Conservation (phyloP, 2,329 filamentous ascomycete species). For the Penicillium frequentans region DNA sequence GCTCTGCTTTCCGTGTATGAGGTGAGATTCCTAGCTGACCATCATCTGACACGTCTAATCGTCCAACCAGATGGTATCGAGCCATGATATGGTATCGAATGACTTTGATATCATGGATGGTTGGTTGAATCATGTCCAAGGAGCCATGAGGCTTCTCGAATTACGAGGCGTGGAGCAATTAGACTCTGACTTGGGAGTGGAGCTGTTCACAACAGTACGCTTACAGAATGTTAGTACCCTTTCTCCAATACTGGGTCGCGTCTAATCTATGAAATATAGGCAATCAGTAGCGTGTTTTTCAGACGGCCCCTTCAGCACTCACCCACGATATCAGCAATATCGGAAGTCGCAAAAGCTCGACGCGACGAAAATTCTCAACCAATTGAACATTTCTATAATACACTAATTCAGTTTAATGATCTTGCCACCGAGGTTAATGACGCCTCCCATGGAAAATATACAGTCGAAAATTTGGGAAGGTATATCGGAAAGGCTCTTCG, state of each 20-base stretch:
- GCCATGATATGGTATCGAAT: neutral
- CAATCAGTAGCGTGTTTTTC: conserved; percentile 12
- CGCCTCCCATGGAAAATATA: neutral
- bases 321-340: conserved; percentile 7
- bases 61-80: neutral
- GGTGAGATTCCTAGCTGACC: conserved; percentile 2
- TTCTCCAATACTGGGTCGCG: neutral
- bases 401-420: conserved; percentile 11
- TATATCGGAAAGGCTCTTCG: conserved; percentile 9
- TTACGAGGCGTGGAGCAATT: conserved; percentile 14
- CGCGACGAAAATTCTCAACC: neutral
- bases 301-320: conserved; percentile 2
- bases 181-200: neutral
- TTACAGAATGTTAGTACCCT: conserved; percentile 6
- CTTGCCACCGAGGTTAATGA: conserved; percentile 7
- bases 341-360: conserved; percentile 2
- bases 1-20: conserved; percentile 17
- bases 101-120: neutral
- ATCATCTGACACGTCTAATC: neutral
- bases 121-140: conserved; percentile 16
- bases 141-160: conserved; percentile 13
- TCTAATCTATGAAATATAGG: neutral
- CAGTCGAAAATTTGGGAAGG: neutral
- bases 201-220: conserved; percentile 10
- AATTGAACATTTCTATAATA: conserved; percentile 14